These are phyloP conservation scores for Erodium maritimum DNA, from an alignment of 345 rosid species.

Conservation along the genomic window DNA sequence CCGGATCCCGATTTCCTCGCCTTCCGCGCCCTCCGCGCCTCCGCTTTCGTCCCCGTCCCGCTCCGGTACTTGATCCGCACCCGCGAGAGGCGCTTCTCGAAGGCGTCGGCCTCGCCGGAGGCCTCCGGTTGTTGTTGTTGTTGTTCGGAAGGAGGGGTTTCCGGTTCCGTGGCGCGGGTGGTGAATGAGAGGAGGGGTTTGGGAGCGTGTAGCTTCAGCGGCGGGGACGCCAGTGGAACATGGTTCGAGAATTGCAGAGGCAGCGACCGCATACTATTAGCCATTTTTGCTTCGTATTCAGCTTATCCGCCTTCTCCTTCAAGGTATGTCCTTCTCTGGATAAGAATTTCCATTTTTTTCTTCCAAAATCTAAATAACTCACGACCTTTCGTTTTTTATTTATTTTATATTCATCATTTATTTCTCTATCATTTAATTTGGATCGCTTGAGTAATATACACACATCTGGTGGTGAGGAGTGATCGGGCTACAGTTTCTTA, in stretches of 20 bases:
- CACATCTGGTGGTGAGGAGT: too few relatives aligned
- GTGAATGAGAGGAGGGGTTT: constrained; percentile 14
- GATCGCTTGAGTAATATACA: too few relatives aligned
- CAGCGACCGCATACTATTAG: constrained; percentile 18
- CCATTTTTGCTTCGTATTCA: constrained; percentile 19
- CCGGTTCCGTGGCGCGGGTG: constrained; percentile 38
- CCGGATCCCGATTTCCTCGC: constrained; percentile 24
- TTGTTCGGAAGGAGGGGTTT: constrained; percentile 27
- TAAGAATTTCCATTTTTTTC: too few relatives aligned
- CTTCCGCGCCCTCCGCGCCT: constrained; percentile 55
- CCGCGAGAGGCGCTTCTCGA: constrained; percentile 63
- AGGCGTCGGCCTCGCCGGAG: constrained; percentile 26
- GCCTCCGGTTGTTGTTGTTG: neutral
- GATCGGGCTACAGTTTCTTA: too few relatives aligned
- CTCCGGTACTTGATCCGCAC: constrained; percentile 49
- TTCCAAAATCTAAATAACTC: too few relatives aligned
- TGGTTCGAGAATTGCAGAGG: constrained; percentile 26
- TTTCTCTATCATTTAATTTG: too few relatives aligned
- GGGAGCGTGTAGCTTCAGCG: constrained; percentile 7
- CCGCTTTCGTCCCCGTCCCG: constrained; percentile 83
- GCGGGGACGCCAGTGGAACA: constrained; percentile 7
- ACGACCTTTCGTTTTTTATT: too few relatives aligned
- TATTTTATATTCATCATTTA: too few relatives aligned
- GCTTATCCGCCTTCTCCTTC: too few relatives aligned
- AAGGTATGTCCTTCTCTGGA: too few relatives aligned